Base-by-base conservation (phyloP, 2,329 filamentous ascomycete genomes). In the Penicillium rolfsii region DNA sequence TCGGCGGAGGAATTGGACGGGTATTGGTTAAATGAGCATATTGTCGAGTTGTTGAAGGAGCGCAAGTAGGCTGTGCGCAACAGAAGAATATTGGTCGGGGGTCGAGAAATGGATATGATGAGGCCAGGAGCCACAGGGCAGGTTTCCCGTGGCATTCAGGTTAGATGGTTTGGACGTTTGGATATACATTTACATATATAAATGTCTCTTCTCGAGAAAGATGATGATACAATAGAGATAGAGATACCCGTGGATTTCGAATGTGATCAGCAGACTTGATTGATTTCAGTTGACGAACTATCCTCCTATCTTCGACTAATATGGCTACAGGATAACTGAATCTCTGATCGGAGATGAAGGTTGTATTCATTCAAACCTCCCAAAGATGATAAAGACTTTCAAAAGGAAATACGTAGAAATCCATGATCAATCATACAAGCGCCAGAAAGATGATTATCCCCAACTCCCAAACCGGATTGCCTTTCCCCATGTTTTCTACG, bases 21-120 rank as follows among this genome's bases (percentile, higher is more conserved):
- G 26, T 79, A 77, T 64, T 80, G 79, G 77, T 66, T 81, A 45
- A 82, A 81, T 63, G 70, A 67, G 40, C 78, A 81, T 64, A 81
- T 82, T 62, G 65, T 62, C 52, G 66, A 67, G 57, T 43, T 76
- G 62, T 38, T 74, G 57, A 62, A 63, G 19, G 69, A 72, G 64
- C 59, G 48, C 55, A 60, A 66, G 62, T 70, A 62, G 64, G 19
- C 19, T 22, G 19, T 22, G 19, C 19, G 19, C 19, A 22, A 22
- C 19, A 22, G 19, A 1, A 22, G 19, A 22, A 22, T 22, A 22
- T 22, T 22, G 19, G 19, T 22, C 19, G 33, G 24, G 36, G 45
- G 36, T 22, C 19, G 19, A n/a, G 26, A n/a, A 26, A 5, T 8
- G 16, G 12, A 9, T 54, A 53, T 36, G 38, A 22, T 22, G 30